A percentile compares a stretch with the other conserved stretches of the same genome.
Evolutionary conservation across 352 stramenopile species (phyloP).

Genomic region (Phytopythium litorale): DNA sequence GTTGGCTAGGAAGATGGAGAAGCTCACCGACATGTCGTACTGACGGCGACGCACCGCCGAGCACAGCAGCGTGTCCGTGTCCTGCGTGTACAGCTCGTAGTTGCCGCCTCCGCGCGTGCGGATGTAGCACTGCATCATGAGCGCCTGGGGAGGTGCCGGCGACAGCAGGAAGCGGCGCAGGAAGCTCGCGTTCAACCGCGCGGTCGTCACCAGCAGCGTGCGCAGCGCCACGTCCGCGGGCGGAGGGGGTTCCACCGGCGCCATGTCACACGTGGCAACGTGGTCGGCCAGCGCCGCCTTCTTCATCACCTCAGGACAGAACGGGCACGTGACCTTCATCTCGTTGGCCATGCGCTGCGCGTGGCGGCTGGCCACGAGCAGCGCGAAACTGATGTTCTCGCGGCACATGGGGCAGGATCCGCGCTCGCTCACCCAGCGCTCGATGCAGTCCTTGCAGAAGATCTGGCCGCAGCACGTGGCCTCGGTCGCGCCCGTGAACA

Average conservation of each 20-base stretch:
- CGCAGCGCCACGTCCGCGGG: constrained; percentile 68
- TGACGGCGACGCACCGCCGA: constrained; percentile 74
- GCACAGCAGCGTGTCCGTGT: constrained; percentile 72
- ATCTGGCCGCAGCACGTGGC: constrained; percentile 82
- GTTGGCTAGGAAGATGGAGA: constrained; percentile 59
- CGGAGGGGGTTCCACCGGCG: constrained; percentile 66
- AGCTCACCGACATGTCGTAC: constrained; percentile 88
- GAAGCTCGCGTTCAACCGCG: constrained; percentile 48
- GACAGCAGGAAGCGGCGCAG: constrained; percentile 56
- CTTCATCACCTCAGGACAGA: constrained; percentile 69
- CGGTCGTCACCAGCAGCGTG: constrained; percentile 49
- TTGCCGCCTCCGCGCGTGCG: constrained; percentile 73
- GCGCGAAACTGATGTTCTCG: constrained; percentile 63
- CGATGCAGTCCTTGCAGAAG: constrained; percentile 73
- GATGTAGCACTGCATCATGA: constrained; percentile 89
- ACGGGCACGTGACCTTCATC: constrained; percentile 70
- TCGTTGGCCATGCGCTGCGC: constrained; percentile 84
- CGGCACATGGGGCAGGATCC: constrained; percentile 82
- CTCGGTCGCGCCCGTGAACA: constrained; percentile 71
- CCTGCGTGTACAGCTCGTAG: constrained; percentile 85
- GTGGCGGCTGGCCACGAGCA: constrained; percentile 61
- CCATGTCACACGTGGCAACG: constrained; percentile 58
- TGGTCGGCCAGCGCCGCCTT: constrained; percentile 66
- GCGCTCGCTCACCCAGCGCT: constrained; percentile 79
- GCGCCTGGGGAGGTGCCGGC: constrained; percentile 48